These are phyloP conservation scores for Sporothrix inflata DNA, from an alignment of 2,329 filamentous ascomycete genomes.

Conservation along the genomic window DNA sequence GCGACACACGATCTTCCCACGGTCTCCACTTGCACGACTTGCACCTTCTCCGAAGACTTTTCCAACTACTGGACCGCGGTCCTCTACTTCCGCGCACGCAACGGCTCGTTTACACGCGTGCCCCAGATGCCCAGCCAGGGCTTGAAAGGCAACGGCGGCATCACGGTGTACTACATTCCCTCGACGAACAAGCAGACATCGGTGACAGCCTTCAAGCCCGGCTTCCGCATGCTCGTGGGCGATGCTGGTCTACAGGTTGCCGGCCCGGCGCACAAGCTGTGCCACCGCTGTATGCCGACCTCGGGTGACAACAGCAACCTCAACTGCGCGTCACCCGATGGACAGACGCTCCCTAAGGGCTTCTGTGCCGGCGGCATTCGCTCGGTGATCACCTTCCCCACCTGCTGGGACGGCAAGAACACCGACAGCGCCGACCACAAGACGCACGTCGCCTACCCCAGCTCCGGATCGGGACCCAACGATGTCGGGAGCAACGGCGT, in stretches of 20 bases:
- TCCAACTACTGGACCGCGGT: conserved; percentile 55
- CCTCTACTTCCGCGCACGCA: conserved; percentile 50
- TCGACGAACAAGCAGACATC: conserved; percentile 39
- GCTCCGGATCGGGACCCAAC: conserved; percentile 40
- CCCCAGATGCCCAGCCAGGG: conserved; percentile 50
- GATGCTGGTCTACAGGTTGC: conserved; percentile 48
- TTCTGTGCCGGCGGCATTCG: conserved; percentile 40
- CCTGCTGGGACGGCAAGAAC: conserved; percentile 53
- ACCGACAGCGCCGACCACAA: conserved; percentile 50
- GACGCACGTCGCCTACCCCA: conserved; percentile 42
- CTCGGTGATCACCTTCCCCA: conserved; percentile 51
- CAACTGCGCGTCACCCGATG: conserved; percentile 54
- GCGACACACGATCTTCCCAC: conserved; percentile 42
- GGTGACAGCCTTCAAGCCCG: conserved; percentile 48
- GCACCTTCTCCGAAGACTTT: conserved; percentile 49
- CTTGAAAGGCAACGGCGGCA: conserved; percentile 50
- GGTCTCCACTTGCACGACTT: conserved; percentile 48
- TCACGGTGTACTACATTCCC: conserved; percentile 51
- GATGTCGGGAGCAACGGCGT: conserved; percentile 49
- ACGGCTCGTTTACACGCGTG: conserved; percentile 49
- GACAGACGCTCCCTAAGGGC: conserved; percentile 54
- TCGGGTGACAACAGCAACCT: conserved; percentile 51
- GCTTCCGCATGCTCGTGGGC: conserved; percentile 53
- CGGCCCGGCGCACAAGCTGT: conserved; percentile 49
- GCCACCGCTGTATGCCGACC: conserved; percentile 48